These are phyloP conservation scores for Geosiphon pyriformis DNA, from an alignment of 192 early-diverging fungal species.

Conservation along the genomic window DNA sequence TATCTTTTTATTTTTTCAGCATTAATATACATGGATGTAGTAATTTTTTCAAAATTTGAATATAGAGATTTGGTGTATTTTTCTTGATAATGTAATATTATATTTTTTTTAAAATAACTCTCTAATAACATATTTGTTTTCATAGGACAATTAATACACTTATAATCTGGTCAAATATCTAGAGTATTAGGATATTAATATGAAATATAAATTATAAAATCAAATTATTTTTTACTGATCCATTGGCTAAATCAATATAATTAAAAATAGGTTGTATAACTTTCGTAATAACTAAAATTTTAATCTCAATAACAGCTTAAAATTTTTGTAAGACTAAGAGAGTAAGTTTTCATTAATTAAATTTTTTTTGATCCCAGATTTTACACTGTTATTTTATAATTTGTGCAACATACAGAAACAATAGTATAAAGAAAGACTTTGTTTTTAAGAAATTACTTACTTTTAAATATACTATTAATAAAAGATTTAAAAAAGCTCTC, in stretches of 20 bases:
- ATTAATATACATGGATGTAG: neutral
- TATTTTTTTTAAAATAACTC: neutral
- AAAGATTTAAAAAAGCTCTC: too few relatives aligned
- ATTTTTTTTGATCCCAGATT: neutral
- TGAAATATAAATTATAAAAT: neutral
- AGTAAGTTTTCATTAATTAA: neutral
- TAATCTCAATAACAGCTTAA: neutral
- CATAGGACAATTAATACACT: neutral
- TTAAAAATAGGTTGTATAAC: neutral
- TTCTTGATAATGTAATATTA: neutral
- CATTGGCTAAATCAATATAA: neutral
- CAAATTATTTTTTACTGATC: neutral
- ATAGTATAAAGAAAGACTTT: too few relatives aligned
- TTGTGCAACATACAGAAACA: too few relatives aligned
- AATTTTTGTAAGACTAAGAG: neutral
- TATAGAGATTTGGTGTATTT: neutral
- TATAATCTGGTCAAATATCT: neutral
- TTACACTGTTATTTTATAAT: too few relatives aligned
- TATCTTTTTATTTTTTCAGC: neutral
- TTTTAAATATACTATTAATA: too few relatives aligned
- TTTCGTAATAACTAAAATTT: neutral
- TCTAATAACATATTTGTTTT: neutral
- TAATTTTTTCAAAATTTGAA: neutral
- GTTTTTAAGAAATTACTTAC: too few relatives aligned
- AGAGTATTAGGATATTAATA: neutral